phyloP scores from a whole-genome alignment of 495 filamentous ascomycete species.

The Neurospora hispaniola region DNA sequence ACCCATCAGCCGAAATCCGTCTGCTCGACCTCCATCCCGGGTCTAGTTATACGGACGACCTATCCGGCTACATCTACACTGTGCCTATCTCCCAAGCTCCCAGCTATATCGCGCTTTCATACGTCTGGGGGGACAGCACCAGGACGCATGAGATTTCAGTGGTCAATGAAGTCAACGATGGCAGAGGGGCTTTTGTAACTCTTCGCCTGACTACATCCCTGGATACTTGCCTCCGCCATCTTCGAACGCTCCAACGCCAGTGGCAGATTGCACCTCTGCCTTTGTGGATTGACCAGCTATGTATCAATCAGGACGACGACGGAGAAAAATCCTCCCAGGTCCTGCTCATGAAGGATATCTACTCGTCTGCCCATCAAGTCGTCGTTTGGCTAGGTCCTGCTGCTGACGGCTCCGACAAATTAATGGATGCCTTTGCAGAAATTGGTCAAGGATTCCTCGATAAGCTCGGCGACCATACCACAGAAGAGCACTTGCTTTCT shows the following conservation, averaged over 20 bases:
- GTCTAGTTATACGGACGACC: neutral
- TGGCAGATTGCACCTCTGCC: neutral
- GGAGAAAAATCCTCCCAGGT: conserved; percentile 18
- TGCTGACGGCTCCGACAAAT: neutral
- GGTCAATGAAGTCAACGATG: neutral
- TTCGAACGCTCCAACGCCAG: neutral
- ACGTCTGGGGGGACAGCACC: neutral
- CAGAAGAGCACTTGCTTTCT: neutral
- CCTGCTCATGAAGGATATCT: conserved; percentile 19
- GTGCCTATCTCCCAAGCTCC: neutral
- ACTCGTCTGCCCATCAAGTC: conserved; percentile 7
- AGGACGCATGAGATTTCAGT: neutral
- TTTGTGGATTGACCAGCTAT: conserved; percentile 18
- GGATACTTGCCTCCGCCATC: neutral
- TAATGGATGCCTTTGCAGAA: neutral
- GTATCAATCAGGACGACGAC: conserved; percentile 21
- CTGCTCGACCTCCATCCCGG: neutral
- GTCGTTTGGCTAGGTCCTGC: conserved; percentile 19
- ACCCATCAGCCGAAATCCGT: neutral
- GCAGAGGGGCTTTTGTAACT: neutral
- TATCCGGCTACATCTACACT: neutral
- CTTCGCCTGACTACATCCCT: neutral
- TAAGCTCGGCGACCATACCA: neutral
- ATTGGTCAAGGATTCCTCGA: neutral
- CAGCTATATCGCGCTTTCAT: neutral